Conservation (phyloP, 208 protist genomes). For the Crithidia mellificae region DNA sequence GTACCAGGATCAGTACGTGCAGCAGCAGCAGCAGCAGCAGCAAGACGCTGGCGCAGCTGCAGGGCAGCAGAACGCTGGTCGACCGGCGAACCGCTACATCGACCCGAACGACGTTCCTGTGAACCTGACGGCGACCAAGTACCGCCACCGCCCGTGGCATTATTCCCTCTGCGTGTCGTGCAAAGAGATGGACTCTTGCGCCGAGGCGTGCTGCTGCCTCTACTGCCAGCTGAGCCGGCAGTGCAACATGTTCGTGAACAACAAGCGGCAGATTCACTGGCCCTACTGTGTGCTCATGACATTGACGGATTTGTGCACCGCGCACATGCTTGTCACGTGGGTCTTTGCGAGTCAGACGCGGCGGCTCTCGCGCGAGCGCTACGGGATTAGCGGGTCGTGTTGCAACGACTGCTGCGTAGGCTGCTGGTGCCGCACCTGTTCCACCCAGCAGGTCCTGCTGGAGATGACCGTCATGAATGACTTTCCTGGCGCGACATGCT, state of each 20-base stretch:
- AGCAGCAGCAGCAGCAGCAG: too few species aligned
- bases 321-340: conserved; percentile 20
- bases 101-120: conserved; percentile 10
- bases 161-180: conserved; percentile 45
- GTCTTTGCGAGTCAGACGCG: conserved; percentile 22
- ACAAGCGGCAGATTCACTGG: conserved; percentile 22
- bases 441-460: conserved; percentile 54
- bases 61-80: background rate
- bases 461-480: conserved; percentile 64
- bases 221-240: conserved; percentile 50
- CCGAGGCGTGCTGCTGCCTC: conserved; percentile 40
- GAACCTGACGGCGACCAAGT: conserved; percentile 12
- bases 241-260: conserved; percentile 42
- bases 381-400: conserved; percentile 26
- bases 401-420: conserved; percentile 29
- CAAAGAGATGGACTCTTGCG: conserved; percentile 37
- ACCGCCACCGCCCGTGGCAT: conserved; percentile 32
- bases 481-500: conserved; percentile 63
- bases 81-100: conserved; percentile 3
- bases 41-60: too few species aligned
- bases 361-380: conserved; percentile 29
- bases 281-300: conserved; percentile 29
- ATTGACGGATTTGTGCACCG: background rate
- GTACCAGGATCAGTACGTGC: background rate
- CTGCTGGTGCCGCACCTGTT: conserved; percentile 47